These are phyloP conservation scores for Leishmania braziliensis DNA, from an alignment of 208 protist species.

Conservation along the genomic window DNA sequence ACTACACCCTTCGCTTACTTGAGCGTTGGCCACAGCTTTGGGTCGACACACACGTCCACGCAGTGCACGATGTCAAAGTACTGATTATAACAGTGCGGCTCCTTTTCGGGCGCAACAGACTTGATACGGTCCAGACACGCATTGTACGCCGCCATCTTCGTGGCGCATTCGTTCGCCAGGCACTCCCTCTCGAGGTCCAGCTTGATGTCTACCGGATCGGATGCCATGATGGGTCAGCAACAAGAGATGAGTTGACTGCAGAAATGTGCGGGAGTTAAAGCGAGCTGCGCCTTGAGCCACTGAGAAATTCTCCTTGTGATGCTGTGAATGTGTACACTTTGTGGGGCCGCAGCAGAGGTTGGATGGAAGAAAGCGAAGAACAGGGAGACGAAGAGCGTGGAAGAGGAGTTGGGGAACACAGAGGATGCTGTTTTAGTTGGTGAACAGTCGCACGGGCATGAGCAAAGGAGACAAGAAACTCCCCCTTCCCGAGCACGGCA, in stretches of 20 bases:
- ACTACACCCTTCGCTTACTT: conserved; percentile 35
- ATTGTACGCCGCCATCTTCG: conserved; percentile 69
- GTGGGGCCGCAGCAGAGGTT: neutral
- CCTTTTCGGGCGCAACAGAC: conserved; percentile 49
- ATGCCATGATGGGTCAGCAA: conserved; percentile 32
- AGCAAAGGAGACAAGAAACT: neutral
- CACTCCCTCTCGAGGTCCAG: conserved; percentile 76
- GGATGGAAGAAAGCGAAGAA: neutral
- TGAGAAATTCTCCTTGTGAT: neutral
- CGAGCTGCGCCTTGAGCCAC: neutral
- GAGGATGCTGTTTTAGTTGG: neutral
- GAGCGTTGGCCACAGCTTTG: conserved; percentile 80
- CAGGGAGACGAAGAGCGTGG: neutral
- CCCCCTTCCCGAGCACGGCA: neutral
- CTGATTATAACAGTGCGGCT: conserved; percentile 81
- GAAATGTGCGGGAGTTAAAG: neutral
- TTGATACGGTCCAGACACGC: conserved; percentile 83
- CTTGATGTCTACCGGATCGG: conserved; percentile 77
- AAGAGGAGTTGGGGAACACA: neutral
- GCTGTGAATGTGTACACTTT: neutral
- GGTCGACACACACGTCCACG: conserved; percentile 77
- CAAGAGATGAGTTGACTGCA: neutral
- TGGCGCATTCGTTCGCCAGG: conserved; percentile 58
- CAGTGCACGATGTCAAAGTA: conserved; percentile 87
- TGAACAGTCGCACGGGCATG: neutral